Evolutionary conservation across 345 rosid species (phyloP).

Genomic region (Salix caprea): DNA sequence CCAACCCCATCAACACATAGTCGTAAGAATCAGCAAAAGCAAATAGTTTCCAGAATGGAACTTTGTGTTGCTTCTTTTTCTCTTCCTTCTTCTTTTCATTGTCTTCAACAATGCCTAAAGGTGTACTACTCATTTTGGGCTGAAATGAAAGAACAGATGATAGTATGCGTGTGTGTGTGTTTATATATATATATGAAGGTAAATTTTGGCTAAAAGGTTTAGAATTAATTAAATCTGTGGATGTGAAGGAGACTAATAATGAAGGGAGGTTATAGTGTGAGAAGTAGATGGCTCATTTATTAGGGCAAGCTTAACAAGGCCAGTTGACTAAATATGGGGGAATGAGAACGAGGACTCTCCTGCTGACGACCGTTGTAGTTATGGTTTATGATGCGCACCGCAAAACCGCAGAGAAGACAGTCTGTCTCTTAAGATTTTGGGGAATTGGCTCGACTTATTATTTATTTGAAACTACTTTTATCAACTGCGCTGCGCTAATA

Average conservation of each 20-base stretch:
- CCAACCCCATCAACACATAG: conserved; percentile 63
- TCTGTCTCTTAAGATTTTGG: background rate
- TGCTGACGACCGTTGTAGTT: background rate
- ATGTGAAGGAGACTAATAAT: background rate
- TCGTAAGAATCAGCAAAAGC: conserved; percentile 83
- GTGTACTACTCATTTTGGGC: conserved; percentile 9
- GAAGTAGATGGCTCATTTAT: background rate
- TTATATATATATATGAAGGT: background rate
- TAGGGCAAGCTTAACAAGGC: background rate
- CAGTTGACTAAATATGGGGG: background rate
- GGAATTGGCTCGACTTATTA: background rate
- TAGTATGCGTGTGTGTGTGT: background rate
- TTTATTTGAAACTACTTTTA: too few relatives aligned
- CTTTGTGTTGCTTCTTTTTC: conserved; percentile 30
- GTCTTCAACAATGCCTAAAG: conserved; percentile 19
- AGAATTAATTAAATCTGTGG: background rate
- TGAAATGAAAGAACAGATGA: background rate
- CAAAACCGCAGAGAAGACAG: background rate
- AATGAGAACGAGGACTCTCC: background rate
- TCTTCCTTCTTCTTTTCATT: conserved; percentile 21
- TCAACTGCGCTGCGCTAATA: too few relatives aligned
- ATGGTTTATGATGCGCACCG: background rate
- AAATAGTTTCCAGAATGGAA: conserved; percentile 62
- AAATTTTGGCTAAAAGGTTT: background rate
- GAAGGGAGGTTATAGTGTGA: background rate